Evolutionary conservation across 495 filamentous ascomycete genomes (phyloP).

Genomic region (Hypoxylon perforatum): DNA sequence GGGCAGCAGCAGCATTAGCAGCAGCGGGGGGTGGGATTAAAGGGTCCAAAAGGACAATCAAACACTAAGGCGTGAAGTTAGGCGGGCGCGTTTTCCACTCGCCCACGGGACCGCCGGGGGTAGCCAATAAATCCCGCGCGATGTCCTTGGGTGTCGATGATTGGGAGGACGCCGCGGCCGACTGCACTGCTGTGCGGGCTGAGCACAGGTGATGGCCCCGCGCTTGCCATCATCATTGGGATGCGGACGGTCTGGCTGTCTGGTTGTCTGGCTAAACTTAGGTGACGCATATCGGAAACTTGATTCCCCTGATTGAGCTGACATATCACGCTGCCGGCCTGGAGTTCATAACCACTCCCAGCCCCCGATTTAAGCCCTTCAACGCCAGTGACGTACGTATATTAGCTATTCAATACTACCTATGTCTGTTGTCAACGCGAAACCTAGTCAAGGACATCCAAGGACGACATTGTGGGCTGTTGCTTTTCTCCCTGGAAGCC

Average conservation of each 20-base stretch:
- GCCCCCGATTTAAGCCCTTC: conserved; percentile 20
- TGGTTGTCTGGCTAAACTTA: conserved; percentile 23
- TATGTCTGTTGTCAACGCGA: neutral
- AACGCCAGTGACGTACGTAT: conserved; percentile 28
- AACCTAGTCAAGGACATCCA: neutral
- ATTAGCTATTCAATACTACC: conserved; percentile 7
- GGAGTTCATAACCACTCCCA: neutral
- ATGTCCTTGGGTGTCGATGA: conserved; percentile 18
- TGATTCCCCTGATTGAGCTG: conserved; percentile 17
- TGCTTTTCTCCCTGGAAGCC: conserved; percentile 26
- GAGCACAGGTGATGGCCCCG: conserved; percentile 27
- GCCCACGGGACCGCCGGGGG: conserved; percentile 16
- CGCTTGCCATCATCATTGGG: conserved; percentile 26
- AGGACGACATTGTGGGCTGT: conserved; percentile 12
- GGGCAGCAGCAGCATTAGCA: neutral
- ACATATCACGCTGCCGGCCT: conserved; percentile 15
- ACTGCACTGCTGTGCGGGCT: conserved; percentile 27
- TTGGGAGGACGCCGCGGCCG: conserved; percentile 38
- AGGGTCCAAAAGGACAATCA: neutral
- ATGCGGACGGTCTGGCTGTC: conserved; percentile 22
- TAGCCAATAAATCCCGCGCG: conserved; percentile 27
- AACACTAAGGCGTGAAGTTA: conserved; percentile 28
- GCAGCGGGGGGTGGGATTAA: conserved; percentile 25
- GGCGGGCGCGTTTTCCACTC: conserved; percentile 16
- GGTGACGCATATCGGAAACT: conserved; percentile 19